Percentiles rank a stretch among this genome's conserved stretches.
phyloP scores from a whole-genome alignment of 495 filamentous ascomycete species.

The Aspergillus conjunctus region DNA sequence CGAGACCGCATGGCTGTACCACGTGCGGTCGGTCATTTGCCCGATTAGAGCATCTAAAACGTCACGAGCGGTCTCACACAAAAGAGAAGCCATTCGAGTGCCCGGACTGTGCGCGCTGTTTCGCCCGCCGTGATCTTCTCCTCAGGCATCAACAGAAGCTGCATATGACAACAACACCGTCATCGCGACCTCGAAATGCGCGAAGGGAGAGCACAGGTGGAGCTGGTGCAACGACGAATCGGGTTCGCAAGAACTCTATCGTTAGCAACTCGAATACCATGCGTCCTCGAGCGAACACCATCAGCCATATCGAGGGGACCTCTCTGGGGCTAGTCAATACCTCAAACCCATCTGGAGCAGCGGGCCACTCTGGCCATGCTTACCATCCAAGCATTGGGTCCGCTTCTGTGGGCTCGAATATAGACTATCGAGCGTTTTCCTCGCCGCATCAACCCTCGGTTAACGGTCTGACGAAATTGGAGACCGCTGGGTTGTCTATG shows the following conservation, averaged over 20 bases:
- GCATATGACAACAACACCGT: slow-evolving; percentile 92
- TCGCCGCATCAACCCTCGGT: slow-evolving; percentile 55
- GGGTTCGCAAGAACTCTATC: slow-evolving; percentile 90
- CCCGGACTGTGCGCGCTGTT: slow-evolving; percentile 92
- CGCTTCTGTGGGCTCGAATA: slow-evolving; percentile 61
- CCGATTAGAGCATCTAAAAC: slow-evolving; percentile 93
- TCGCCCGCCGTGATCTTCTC: slow-evolving; percentile 89
- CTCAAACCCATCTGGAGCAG: slow-evolving; percentile 57
- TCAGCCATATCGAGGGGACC: slow-evolving; percentile 86
- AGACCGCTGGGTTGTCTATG: slow-evolving; percentile 70
- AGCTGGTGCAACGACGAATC: slow-evolving; percentile 64
- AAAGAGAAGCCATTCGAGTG: slow-evolving; percentile 99
- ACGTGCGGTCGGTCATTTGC: slow-evolving; percentile 95
- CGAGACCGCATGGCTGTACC: slow-evolving; percentile 88
- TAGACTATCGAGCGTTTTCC: slow-evolving; percentile 73
- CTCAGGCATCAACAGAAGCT: slow-evolving; percentile 98
- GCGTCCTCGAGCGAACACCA: slow-evolving; percentile 93
- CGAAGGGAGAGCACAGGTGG: slow-evolving; percentile 80
- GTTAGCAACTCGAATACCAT: slow-evolving; percentile 67
- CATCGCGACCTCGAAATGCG: slow-evolving; percentile 80
- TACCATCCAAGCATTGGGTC: slow-evolving; percentile 70
- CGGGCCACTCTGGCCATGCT: slow-evolving; percentile 49
- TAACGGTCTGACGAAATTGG: slow-evolving; percentile 77
- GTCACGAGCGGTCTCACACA: slow-evolving; percentile 96
- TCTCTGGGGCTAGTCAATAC: slow-evolving; percentile 72